Base-by-base conservation (phyloP, 495 filamentous ascomycete species). In the Penicillium verhagenii region DNA sequence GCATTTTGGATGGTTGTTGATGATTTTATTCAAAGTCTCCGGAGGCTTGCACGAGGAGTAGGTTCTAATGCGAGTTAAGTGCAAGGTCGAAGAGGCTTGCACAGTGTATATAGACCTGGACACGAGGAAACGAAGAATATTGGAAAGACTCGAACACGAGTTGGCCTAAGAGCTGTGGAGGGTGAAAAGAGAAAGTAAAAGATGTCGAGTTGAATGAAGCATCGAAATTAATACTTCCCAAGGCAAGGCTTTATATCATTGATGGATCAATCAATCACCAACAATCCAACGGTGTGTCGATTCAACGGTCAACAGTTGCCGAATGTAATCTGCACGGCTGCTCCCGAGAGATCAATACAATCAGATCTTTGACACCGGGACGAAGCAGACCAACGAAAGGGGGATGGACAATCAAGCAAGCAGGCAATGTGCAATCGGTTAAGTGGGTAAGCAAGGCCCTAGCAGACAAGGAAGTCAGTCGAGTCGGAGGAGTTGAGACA, bases 301-400 rank as follows among this genome's bases (percentile, higher is more conserved):
- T 46, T 47, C 58, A 54, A 54, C 52, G 44, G 29, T 20, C 45
- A 48, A 16, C 29, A 20, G 26, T 16, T 43, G 14, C 21, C 31
- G 33, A 26, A 28, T 19, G 18, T 25, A 33, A 51, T 51, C 47
- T 24, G 49, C 53, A 44, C 28, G 21, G 42, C 53, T 48, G 48
- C 40, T 54, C 24, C 42, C 46, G 44, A 47, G 23, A 29, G 25
- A 29, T 29, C 47, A 46, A 61, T 59, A 51, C 64, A 67, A 67
- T 64, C 56, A 59, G 43, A 54, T 40, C 4, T 24, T 24, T 39
- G 7, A n/a, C 37, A 25, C 45, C 64, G 61, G 64, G 52, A 61
- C 23, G 53, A 49, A 26, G 49, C 64, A 67, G 54, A 46, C 39
- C 18, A 57, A 53, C 63, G 57, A 66, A 67, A 61, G 61, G 20